phyloP scores from a whole-genome alignment of 805 yeast species.

The Kuraishia molischiana region DNA sequence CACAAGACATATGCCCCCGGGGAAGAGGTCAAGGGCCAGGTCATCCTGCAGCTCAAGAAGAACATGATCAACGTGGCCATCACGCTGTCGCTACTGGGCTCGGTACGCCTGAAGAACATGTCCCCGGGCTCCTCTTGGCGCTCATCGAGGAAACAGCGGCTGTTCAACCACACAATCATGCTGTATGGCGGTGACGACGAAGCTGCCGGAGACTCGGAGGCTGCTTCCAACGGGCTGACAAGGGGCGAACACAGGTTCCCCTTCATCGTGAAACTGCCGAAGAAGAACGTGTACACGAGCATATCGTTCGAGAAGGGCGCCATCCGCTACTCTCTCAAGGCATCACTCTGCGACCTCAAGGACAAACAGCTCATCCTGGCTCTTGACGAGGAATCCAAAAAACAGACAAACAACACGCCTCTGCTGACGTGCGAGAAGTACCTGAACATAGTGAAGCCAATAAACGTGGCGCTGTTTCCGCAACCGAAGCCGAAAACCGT shows the following conservation, averaged over 20 bases:
- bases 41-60: constrained; percentile 44
- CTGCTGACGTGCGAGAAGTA: constrained; percentile 42
- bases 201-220: constrained; percentile 9
- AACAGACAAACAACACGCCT: constrained; percentile 12
- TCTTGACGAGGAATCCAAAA: constrained; percentile 2
- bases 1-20: constrained; percentile 77
- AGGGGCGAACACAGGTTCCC: constrained; percentile 87
- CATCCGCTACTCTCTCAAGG: constrained; percentile 54
- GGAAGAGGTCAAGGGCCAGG: constrained; percentile 59
- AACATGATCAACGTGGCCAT: constrained; percentile 45
- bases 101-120: constrained; percentile 40
- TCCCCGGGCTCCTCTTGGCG: constrained; percentile 43
- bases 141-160: constrained; percentile 33
- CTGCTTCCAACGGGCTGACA: constrained; percentile 35
- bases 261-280: constrained; percentile 74
- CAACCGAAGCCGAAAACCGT: constrained; percentile 59
- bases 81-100: constrained; percentile 45
- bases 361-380: neutral
- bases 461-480: constrained; percentile 60
- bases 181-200: constrained; percentile 38
- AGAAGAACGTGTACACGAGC: constrained; percentile 59
- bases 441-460: constrained; percentile 58
- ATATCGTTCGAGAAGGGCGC: constrained; percentile 83
- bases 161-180: constrained; percentile 50
- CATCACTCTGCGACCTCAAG: constrained; percentile 21